Conservation (phyloP, 768 basidiomycete species). For the Leccinum rimulosum region DNA sequence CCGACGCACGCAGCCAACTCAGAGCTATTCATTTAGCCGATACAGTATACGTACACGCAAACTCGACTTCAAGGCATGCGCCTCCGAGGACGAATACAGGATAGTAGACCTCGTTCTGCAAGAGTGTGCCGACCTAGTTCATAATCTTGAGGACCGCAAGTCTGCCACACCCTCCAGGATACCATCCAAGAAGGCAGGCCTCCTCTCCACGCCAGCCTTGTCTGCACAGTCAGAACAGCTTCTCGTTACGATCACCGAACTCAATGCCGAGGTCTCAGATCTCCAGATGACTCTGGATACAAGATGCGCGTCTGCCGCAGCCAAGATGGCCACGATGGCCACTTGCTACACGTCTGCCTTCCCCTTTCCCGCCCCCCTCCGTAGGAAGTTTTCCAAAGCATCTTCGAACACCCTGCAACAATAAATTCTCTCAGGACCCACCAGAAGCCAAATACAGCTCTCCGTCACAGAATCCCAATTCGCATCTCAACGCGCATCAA, state of each 20-base stretch:
- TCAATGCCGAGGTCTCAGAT: slow-evolving; percentile 44
- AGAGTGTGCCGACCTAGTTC: slow-evolving; percentile 48
- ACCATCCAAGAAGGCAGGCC: slow-evolving; percentile 47
- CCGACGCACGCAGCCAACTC: too few relatives aligned
- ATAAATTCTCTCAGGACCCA: slow-evolving; percentile 44
- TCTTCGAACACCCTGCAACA: slow-evolving; percentile 64
- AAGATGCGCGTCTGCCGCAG: slow-evolving; percentile 50
- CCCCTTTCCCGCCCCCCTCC: neutral
- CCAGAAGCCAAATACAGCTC: slow-evolving; percentile 52
- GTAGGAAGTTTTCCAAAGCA: slow-evolving; percentile 81
- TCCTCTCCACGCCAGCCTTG: slow-evolving; percentile 51
- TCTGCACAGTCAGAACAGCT: slow-evolving; percentile 45
- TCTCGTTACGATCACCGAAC: slow-evolving; percentile 39
- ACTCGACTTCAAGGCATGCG: too few relatives aligned
- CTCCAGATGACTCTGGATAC: slow-evolving; percentile 44
- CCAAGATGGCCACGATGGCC: slow-evolving; percentile 84
- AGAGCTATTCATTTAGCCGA: too few relatives aligned
- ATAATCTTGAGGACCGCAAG: slow-evolving; percentile 53
- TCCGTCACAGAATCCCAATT: slow-evolving; percentile 44
- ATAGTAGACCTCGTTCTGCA: too few relatives aligned
- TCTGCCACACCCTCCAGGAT: slow-evolving; percentile 19
- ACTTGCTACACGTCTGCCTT: slow-evolving; percentile 76
- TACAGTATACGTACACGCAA: too few relatives aligned
- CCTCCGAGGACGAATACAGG: too few relatives aligned
- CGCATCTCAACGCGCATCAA: slow-evolving; percentile 40